These are phyloP conservation scores for Nitzschia sp. DNA, from an alignment of 108 stramenopile species.

Conservation along the genomic window DNA sequence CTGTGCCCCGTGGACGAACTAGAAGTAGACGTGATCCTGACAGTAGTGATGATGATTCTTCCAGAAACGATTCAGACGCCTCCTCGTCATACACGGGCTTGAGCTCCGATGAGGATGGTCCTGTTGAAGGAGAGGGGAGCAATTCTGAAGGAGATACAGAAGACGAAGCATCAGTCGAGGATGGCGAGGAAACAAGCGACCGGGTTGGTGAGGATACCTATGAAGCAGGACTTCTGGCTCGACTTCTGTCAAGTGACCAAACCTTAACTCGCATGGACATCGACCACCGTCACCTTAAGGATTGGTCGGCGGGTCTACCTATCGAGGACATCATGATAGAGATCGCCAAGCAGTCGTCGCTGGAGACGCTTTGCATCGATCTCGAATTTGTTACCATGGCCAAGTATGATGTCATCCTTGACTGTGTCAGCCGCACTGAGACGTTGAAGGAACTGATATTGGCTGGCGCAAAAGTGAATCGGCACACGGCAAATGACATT, in stretches of 20 bases:
- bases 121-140: not conserved
- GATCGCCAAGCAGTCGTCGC: slow-evolving; percentile 4
- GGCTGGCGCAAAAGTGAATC: not conserved
- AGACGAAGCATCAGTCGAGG: not conserved
- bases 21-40: not conserved
- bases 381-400: not conserved
- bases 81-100: slow-evolving; percentile 6
- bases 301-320: not conserved
- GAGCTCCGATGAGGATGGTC: slow-evolving; percentile 12
- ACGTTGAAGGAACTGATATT: not conserved
- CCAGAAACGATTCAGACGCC: not conserved
- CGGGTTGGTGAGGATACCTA: not conserved
- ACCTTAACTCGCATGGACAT: slow-evolving; percentile 8
- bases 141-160: not conserved
- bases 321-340: slow-evolving; percentile 9
- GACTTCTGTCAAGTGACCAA: not conserved
- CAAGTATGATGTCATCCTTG: not conserved
- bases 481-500: slow-evolving; percentile 3
- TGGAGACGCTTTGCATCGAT: slow-evolving; percentile 2
- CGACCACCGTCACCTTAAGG: not conserved
- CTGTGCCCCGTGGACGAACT: not conserved
- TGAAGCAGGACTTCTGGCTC: not conserved
- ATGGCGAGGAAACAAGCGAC: not conserved
- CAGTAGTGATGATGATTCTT: not conserved
- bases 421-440: not conserved